These are phyloP conservation scores for Penicillium herquei DNA, from an alignment of 495 filamentous ascomycete species.

Conservation along the genomic window DNA sequence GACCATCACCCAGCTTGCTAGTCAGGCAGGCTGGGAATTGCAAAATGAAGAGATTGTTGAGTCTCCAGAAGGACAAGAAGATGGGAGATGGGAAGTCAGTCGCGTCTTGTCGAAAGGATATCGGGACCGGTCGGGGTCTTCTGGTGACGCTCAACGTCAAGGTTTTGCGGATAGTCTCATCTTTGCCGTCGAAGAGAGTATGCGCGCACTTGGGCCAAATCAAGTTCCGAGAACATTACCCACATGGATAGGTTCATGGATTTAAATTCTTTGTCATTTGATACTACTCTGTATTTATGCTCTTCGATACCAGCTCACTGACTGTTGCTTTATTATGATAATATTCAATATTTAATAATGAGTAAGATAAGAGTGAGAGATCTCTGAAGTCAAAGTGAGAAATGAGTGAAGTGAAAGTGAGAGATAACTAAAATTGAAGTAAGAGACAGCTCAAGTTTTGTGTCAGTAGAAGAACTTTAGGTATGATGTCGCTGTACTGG, in stretches of 20 bases:
- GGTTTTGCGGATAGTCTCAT: neutral
- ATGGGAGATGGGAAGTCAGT: conserved; percentile 47
- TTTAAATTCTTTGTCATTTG: no score
- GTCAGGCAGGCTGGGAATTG: conserved; percentile 24
- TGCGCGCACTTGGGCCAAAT: neutral
- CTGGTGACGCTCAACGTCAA: neutral
- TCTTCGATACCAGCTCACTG: no score
- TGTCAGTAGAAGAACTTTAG: no score
- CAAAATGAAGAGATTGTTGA: conserved; percentile 27
- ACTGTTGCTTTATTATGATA: no score
- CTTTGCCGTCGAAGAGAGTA: neutral
- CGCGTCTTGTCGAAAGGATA: conserved; percentile 19
- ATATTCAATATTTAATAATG: no score
- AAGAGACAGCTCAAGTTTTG: no score
- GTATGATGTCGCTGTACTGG: no score
- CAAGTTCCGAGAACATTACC: neutral
- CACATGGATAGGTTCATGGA: neutral
- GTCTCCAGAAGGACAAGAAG: conserved; percentile 34
- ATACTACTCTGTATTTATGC: no score
- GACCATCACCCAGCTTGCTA: conserved; percentile 28
- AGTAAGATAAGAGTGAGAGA: no score
- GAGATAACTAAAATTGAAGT: no score
- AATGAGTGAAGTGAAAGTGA: no score
- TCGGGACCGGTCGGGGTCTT: neutral
- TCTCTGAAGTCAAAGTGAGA: no score